Evolutionary conservation across 106 monocot genomes (phyloP).

Genomic region (Posidonia australis): DNA sequence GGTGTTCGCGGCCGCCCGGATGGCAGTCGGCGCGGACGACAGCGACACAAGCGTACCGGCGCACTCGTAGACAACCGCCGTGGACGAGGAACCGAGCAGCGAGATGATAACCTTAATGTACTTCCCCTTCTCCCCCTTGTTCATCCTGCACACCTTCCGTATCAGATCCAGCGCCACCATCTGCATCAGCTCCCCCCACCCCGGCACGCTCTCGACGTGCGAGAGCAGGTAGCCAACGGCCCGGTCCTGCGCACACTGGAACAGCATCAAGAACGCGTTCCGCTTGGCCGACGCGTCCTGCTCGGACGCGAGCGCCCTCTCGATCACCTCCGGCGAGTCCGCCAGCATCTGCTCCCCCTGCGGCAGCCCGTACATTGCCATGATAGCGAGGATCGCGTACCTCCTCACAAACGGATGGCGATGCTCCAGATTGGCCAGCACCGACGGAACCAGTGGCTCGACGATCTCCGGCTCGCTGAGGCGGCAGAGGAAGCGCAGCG

Average conservation of each 20-base stretch:
- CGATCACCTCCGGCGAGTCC: conserved; percentile 73
- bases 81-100: conserved; percentile 39
- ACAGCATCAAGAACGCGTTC: conserved; percentile 90
- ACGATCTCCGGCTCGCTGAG: conserved; percentile 58
- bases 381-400: conserved; percentile 45
- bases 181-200: conserved; percentile 78
- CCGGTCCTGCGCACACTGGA: conserved; percentile 69
- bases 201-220: conserved; percentile 49
- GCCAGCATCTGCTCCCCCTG: conserved; percentile 55
- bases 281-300: conserved; percentile 64
- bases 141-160: conserved; percentile 78
- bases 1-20: conserved; percentile 69
- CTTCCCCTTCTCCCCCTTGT: conserved; percentile 56
- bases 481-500: conserved; percentile 65
- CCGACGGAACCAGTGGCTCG: conserved; percentile 56
- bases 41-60: conserved; percentile 78
- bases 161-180: conserved; percentile 89
- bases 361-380: conserved; percentile 42
- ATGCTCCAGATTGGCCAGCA: conserved; percentile 53
- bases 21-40: conserved; percentile 83
- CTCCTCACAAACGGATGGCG: conserved; percentile 47
- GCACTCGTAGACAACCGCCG: conserved; percentile 73
- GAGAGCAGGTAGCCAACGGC: conserved; percentile 61
- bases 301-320: conserved; percentile 43
- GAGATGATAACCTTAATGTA: conserved; percentile 78